Evolutionary conservation across 805 yeast species (phyloP).

Genomic region (Cyberlindnera saturnus): DNA sequence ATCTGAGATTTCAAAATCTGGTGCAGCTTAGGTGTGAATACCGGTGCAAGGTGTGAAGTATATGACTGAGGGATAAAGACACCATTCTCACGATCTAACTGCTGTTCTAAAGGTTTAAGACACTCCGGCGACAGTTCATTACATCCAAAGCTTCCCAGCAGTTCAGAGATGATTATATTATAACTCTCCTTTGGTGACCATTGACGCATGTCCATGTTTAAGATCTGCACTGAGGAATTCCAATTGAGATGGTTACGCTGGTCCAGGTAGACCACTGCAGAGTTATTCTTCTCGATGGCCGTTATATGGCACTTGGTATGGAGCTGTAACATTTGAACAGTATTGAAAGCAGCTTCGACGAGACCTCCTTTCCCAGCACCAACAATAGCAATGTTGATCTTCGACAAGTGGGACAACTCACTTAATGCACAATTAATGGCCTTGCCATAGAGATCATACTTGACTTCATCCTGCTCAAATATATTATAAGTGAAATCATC

Average conservation of each 20-base stretch:
- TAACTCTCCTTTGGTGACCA: constrained; percentile 38
- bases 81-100: constrained; percentile 37
- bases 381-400: constrained; percentile 47
- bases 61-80: constrained; percentile 59
- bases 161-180: constrained; percentile 69
- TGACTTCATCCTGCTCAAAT: constrained; percentile 65
- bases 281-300: constrained; percentile 70
- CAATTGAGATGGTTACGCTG: constrained; percentile 47
- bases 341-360: constrained; percentile 45
- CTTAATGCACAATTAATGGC: constrained; percentile 22
- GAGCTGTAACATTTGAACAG: constrained; percentile 29
- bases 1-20: constrained; percentile 23
- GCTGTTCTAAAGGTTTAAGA: constrained; percentile 36
- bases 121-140: constrained; percentile 89
- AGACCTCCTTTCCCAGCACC: constrained; percentile 92
- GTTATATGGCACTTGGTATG: constrained; percentile 28
- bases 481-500: constrained; percentile 54
- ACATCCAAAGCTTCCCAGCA: constrained; percentile 89
- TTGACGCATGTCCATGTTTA: constrained; percentile 53
- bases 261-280: constrained; percentile 46
- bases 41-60: constrained; percentile 59
- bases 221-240: constrained; percentile 44
- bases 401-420: constrained; percentile 13
- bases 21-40: constrained; percentile 50
- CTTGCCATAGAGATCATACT: constrained; percentile 54